A percentile compares a stretch with the other conserved stretches of the same genome.
Evolutionary conservation across 2,329 filamentous ascomycete species (phyloP).

Genomic region (Thermothelomyces thermophilus): DNA sequence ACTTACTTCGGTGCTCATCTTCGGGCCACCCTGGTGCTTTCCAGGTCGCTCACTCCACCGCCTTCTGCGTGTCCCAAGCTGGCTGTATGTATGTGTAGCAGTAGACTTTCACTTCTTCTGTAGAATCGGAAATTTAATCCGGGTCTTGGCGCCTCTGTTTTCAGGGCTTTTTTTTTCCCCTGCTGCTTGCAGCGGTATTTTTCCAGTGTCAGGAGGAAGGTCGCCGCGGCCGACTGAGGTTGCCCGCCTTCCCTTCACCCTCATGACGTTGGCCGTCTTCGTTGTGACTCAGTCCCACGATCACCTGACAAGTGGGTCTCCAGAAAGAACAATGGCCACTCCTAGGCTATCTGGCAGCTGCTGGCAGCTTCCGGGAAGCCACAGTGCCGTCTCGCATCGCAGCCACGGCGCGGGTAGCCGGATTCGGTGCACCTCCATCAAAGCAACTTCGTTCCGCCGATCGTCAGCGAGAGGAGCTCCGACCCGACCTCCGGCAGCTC

Average conservation of each 20-base stretch:
- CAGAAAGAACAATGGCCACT: background rate
- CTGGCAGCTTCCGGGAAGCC: slow-evolving; percentile 1
- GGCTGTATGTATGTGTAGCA: background rate
- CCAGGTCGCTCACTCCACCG: slow-evolving; percentile 18
- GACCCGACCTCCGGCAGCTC: background rate
- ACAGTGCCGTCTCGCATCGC: slow-evolving; percentile 9
- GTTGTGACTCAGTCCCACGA: slow-evolving; percentile 22
- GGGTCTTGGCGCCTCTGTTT: background rate
- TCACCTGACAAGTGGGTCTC: slow-evolving; percentile 25
- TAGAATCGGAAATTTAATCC: background rate
- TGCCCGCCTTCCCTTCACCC: slow-evolving; percentile 4
- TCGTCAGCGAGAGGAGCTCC: slow-evolving; percentile 4
- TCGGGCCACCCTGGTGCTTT: slow-evolving; percentile 21
- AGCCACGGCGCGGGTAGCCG: background rate
- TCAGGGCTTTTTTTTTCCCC: background rate
- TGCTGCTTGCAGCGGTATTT: slow-evolving; percentile 3
- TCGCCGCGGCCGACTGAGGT: slow-evolving; percentile 3
- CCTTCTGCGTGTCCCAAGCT: slow-evolving; percentile 1
- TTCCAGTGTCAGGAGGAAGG: background rate
- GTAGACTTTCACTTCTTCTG: background rate
- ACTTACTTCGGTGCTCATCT: slow-evolving; percentile 32
- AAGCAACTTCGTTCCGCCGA: background rate
- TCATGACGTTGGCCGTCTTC: slow-evolving; percentile 20
- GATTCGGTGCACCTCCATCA: background rate
- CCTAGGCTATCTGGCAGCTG: slow-evolving; percentile 1